phyloP scores from a whole-genome alignment of 495 filamentous ascomycete genomes.

The Penicillium waksmanii region DNA sequence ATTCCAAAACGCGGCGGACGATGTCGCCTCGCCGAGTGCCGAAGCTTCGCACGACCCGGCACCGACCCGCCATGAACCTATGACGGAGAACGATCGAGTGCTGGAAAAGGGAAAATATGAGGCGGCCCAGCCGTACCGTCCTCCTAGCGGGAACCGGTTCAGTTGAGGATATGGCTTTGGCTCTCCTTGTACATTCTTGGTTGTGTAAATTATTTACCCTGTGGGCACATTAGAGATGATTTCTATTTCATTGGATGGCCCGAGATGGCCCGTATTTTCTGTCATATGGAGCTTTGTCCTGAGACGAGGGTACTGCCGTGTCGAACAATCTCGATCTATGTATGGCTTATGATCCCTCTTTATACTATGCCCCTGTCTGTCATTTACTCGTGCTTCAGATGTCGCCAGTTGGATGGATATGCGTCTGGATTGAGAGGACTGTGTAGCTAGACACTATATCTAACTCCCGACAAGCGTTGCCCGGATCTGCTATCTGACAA shows the following conservation, averaged over 20 bases:
- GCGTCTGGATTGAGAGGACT: neutral
- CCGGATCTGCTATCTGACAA: neutral
- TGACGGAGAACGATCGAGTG: conserved; percentile 69
- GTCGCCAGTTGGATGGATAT: neutral
- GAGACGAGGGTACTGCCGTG: neutral
- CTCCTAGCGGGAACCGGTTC: conserved; percentile 84
- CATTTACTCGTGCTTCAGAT: neutral
- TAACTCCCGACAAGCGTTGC: neutral
- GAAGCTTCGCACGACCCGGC: conserved; percentile 84
- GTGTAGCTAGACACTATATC: neutral
- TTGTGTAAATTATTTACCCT: conserved; percentile 3
- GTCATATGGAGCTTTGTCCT: neutral
- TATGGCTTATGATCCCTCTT: neutral
- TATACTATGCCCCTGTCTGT: neutral
- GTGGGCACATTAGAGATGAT: neutral
- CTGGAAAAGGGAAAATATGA: conserved; percentile 91
- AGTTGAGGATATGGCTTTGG: conserved; percentile 43
- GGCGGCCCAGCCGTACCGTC: conserved; percentile 68
- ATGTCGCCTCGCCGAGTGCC: conserved; percentile 73
- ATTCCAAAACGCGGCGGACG: conserved; percentile 49
- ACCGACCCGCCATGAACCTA: conserved; percentile 78
- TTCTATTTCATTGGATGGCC: conserved; percentile 6
- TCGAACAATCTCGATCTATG: conserved; percentile 2
- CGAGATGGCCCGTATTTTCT: neutral
- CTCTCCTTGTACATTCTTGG: conserved; percentile 21